Evolutionary conservation across 371 early-diverging fungal species (phyloP).

Genomic region (Mycotypha africana): DNA sequence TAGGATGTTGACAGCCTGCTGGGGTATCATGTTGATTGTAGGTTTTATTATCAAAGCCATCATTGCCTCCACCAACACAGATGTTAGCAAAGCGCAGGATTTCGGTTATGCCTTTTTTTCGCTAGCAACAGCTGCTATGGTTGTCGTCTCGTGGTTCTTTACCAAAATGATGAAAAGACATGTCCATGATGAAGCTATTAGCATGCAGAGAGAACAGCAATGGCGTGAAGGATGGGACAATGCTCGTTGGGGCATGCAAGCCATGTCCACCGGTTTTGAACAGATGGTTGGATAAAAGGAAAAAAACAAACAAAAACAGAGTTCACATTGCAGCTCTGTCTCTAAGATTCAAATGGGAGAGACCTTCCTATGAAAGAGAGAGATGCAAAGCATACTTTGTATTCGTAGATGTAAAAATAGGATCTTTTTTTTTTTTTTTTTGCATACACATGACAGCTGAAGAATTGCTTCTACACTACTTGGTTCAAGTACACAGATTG

Average conservation of each 20-base stretch:
- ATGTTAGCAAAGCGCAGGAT: conserved; percentile 19
- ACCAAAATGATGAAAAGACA: conserved; percentile 23
- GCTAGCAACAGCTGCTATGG: conserved; percentile 18
- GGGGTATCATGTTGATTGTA: conserved; percentile 30
- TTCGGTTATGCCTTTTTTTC: conserved; percentile 30
- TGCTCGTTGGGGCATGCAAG: conserved; percentile 25
- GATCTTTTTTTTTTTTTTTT: too few species aligned
- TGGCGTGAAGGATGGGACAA: conserved; percentile 17
- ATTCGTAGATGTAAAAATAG: too few species aligned
- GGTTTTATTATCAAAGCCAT: conserved; percentile 35
- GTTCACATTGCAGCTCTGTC: too few species aligned
- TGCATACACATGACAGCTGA: too few species aligned
- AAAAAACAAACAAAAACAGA: too few species aligned
- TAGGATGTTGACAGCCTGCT: conserved; percentile 36
- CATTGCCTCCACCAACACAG: conserved; percentile 23
- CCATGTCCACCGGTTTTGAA: conserved; percentile 23
- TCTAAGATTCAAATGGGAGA: too few species aligned
- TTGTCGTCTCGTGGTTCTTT: conserved; percentile 29
- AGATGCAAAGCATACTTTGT: too few species aligned
- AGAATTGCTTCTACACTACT: too few species aligned
- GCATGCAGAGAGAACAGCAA: conserved; percentile 4
- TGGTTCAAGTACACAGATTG: too few species aligned
- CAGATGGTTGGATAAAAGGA: conserved; percentile 19
- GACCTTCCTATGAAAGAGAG: too few species aligned
- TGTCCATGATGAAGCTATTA: conserved; percentile 12